Evolutionary conservation across 805 yeast genomes (phyloP), one percentile per base, ranked within the genome.

Genomic region (Metschnikowia cerradonensis): DNA sequence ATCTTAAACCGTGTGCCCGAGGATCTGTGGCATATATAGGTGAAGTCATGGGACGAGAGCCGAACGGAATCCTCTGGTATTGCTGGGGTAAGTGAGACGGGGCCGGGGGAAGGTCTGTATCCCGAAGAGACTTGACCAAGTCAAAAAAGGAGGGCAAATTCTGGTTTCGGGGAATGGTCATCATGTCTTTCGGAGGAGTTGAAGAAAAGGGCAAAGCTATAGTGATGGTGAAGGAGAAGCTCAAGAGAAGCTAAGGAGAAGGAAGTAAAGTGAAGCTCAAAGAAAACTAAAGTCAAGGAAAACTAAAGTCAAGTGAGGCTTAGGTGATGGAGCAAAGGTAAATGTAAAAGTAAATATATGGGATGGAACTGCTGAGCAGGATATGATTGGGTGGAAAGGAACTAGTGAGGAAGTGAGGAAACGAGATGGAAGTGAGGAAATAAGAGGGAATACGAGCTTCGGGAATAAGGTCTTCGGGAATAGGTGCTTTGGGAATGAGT

Each of bases 111-210:
- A 14, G 7, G 8, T 42, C 45, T 4, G 31, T 6, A 17, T 42
- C 45, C 22, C 20, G 34, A 23, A 55, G 47, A 3, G 58, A 54
- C 17, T 45, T 44, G 41, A 57, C 35, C 48, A 57, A 48, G 44
- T 57, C 60, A 11, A 38, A 30, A 42, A 56, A 57, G 7, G 60
- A 54, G 26, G 60, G 60, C 35, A 57, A 52, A 26, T 44, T 15
- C 17, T 34, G 40, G 22, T 17, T 14, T 34, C 47, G 47, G 40
- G 40, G 47, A 44, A 44, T 22, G 47, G 40, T 36, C 47, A 44
- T 44, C 47, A 44, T 44, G 41, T n/a, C 36, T 23, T 23, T 23
- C n/a, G 8, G 8, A 13, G 13, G 34, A 30, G 40, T 23, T 20
- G 7, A 10, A 14, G 13, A 20, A 7, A n/a, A 11, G 10, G 3